Conservation (phyloP, 805 yeast species). For the Hanseniaspora singularis region DNA sequence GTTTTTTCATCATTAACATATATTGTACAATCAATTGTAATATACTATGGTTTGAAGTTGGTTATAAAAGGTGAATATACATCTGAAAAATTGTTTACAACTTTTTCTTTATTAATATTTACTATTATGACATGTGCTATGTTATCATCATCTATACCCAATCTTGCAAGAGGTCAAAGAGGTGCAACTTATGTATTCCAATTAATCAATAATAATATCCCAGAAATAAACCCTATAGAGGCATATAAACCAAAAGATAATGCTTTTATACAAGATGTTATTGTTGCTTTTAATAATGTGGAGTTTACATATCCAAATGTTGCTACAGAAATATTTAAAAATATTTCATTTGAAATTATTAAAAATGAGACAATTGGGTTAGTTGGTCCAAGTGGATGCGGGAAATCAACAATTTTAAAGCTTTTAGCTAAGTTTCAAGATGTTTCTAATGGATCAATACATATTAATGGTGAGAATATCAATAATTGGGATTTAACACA, state of each 20-base stretch:
- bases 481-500: conserved; percentile 34
- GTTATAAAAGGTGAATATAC: conserved; percentile 48
- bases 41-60: conserved; percentile 69
- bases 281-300: conserved; percentile 36
- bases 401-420: conserved; percentile 67
- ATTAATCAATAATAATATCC: conserved; percentile 14
- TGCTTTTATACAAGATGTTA: not conserved
- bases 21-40: conserved; percentile 56
- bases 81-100: conserved; percentile 48
- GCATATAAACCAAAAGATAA: not conserved
- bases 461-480: conserved; percentile 39
- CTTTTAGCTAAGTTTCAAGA: conserved; percentile 43
- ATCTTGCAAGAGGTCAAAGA: conserved; percentile 64
- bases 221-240: conserved; percentile 6
- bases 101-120: conserved; percentile 60
- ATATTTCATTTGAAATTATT: conserved; percentile 34
- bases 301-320: conserved; percentile 37
- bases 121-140: conserved; percentile 54
- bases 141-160: conserved; percentile 59
- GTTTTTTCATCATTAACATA: conserved; percentile 41
- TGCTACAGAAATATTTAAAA: conserved; percentile 30
- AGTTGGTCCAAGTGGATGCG: conserved; percentile 81
- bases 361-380: conserved; percentile 49
- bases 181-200: conserved; percentile 45
- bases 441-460: conserved; percentile 29